Base-by-base conservation (phyloP, 192 early-diverging fungal species). In the Backusella sp. region DNA sequence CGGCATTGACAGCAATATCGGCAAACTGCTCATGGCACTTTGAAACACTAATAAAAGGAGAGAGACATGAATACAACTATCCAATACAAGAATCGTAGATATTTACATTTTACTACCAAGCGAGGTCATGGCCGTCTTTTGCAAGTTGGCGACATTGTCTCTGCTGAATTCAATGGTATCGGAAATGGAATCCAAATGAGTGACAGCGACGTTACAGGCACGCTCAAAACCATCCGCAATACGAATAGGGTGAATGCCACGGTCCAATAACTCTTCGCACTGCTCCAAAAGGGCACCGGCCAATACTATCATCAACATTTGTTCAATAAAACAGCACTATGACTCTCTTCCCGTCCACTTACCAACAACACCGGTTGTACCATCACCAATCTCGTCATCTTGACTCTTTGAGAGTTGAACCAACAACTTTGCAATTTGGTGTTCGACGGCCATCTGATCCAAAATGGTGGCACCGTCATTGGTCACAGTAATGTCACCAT, bases 301-400 rank as follows among this genome's bases (percentile, higher is more conserved):
- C 69, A 99, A 91, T 37, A 99, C 98, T 95, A 32, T 28, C 28
- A 28, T n/a, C n/a, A n/a, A n/a, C n/a, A 28, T 28, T 28, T 28
- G 28, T 28, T 28, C 28, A 28, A 28, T 28, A n/a, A n/a, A n/a
- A n/a, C n/a, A n/a, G n/a, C n/a, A n/a, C n/a, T n/a, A n/a, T n/a
- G n/a, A n/a, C n/a, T n/a, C n/a, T n/a, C n/a, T n/a, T n/a, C n/a
- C n/a, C n/a, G n/a, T n/a, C n/a, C n/a, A n/a, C 32, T 32, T 32
- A 95, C 94, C 94, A 80, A 99, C 98, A 77, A 99, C 97, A 85
- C 98, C 97, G 23, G 98, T 99, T 39, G 98, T 99, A 46, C 98
- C 98, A 80, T 99, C 98, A 74, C 98, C 98, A 84, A 99, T 99
- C 86, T 99, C 98, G 77, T 99, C 97, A 84, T 99, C 98, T 90